These are phyloP conservation scores for Mycena pura DNA, from an alignment of 768 basidiomycete genomes.

Conservation along the genomic window DNA sequence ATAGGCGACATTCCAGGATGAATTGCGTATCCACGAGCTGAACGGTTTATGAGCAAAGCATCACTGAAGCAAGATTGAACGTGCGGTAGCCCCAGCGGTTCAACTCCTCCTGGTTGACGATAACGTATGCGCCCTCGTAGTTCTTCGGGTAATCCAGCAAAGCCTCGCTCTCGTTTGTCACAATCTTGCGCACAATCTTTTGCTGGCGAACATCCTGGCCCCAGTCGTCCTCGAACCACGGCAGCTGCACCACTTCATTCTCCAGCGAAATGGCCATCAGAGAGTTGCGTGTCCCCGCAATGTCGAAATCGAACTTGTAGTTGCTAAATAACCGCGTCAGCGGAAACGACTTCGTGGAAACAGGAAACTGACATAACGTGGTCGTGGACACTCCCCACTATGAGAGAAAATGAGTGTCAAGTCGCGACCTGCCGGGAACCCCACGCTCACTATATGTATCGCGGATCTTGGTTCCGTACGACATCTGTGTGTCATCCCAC, in stretches of 20 bases:
- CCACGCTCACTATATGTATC: constrained; percentile 56
- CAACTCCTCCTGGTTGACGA: constrained; percentile 58
- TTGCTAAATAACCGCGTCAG: constrained; percentile 2
- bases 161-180: constrained; percentile 59
- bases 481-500: constrained; percentile 55
- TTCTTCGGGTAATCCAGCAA: constrained; percentile 59
- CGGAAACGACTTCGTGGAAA: too few species aligned
- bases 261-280: constrained; percentile 56
- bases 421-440: not conserved
- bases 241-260: constrained; percentile 54
- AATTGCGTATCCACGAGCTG: constrained; percentile 61
- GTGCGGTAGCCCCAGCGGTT: constrained; percentile 61
- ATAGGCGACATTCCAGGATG: constrained; percentile 65
- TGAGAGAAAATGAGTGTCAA: not conserved
- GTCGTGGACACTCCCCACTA: constrained; percentile 73
- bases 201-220: constrained; percentile 61
- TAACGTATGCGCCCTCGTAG: constrained; percentile 61
- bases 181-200: constrained; percentile 53
- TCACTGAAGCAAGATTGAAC: not conserved
- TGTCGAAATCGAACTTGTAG: constrained; percentile 65
- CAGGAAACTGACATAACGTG: constrained; percentile 63
- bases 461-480: constrained; percentile 62
- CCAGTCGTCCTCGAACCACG: constrained; percentile 71
- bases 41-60: not conserved
- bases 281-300: constrained; percentile 65